Percentiles rank a stretch among this genome's conserved stretches.
These are phyloP conservation scores for Exophiala dermatitidis DNA, from an alignment of 2,329 filamentous ascomycete species.

Conservation along the genomic window DNA sequence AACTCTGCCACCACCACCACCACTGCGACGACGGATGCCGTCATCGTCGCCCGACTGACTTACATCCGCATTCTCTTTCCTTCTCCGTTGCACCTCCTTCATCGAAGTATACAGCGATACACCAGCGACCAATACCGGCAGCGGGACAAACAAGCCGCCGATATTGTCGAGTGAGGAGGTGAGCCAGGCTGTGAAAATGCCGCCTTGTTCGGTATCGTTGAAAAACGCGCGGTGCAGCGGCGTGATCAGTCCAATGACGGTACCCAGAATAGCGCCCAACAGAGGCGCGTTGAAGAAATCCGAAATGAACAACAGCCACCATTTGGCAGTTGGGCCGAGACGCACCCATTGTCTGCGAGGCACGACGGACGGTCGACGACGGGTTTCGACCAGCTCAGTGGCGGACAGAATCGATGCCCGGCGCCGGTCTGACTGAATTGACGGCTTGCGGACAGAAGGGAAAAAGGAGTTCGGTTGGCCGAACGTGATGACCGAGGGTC, in stretches of 20 bases:
- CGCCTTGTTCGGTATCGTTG: slow-evolving; percentile 49
- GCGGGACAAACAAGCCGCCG: slow-evolving; percentile 56
- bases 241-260: slow-evolving; percentile 54
- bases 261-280: slow-evolving; percentile 53
- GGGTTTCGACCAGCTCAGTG: not conserved
- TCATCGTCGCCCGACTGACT: too few relatives aligned
- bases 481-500: not conserved
- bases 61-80: slow-evolving; percentile 27
- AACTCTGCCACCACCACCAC: too few relatives aligned
- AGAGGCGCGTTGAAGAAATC: slow-evolving; percentile 57
- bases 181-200: slow-evolving; percentile 60
- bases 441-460: slow-evolving; percentile 30
- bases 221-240: slow-evolving; percentile 57
- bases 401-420: not conserved
- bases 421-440: not conserved
- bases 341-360: slow-evolving; percentile 29
- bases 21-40: too few relatives aligned
- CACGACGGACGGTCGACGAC: slow-evolving; percentile 16
- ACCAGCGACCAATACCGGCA: slow-evolving; percentile 60
- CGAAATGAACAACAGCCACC: slow-evolving; percentile 35
- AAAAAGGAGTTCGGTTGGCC: slow-evolving; percentile 43
- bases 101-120: slow-evolving; percentile 56
- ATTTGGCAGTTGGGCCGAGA: slow-evolving; percentile 35
- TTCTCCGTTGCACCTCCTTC: slow-evolving; percentile 30
- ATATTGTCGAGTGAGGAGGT: slow-evolving; percentile 56